These are phyloP conservation scores for Tetrahymena malaccensis DNA, from an alignment of 73 alveolate species.

Conservation along the genomic window DNA sequence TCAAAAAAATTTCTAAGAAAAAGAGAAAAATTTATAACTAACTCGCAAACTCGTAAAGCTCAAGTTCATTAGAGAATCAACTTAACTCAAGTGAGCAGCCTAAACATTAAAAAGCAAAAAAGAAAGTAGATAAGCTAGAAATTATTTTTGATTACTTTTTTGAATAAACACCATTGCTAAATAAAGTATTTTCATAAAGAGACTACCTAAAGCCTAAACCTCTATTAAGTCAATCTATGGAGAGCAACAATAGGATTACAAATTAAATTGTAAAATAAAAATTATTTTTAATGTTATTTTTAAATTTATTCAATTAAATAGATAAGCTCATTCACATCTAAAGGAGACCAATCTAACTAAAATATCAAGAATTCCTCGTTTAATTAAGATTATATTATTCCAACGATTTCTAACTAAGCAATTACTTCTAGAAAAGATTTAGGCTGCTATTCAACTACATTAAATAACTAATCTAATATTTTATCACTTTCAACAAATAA, in stretches of 20 bases:
- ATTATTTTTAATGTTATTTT: background rate
- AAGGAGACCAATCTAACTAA: background rate
- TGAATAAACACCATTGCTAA: background rate
- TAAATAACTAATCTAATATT: background rate
- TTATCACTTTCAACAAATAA: background rate
- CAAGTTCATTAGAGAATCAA: background rate
- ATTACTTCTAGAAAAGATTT: background rate
- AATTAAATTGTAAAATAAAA: background rate
- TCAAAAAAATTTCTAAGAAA: background rate
- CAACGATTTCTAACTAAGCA: background rate
- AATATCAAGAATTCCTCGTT: background rate
- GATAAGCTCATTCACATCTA: background rate
- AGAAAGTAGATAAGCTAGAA: background rate
- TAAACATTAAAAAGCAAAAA: background rate
- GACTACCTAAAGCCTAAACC: background rate
- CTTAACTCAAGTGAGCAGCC: background rate
- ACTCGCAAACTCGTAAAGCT: background rate
- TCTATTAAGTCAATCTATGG: background rate
- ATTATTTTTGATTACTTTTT: background rate
- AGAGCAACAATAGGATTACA: background rate
- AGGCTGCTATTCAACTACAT: background rate
- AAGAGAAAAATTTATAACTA: background rate
- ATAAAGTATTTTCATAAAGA: background rate
- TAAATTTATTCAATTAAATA: background rate
- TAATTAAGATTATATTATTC: background rate